Conservation (phyloP, 140 eudicot species). For the Bidens hawaiensis region DNA sequence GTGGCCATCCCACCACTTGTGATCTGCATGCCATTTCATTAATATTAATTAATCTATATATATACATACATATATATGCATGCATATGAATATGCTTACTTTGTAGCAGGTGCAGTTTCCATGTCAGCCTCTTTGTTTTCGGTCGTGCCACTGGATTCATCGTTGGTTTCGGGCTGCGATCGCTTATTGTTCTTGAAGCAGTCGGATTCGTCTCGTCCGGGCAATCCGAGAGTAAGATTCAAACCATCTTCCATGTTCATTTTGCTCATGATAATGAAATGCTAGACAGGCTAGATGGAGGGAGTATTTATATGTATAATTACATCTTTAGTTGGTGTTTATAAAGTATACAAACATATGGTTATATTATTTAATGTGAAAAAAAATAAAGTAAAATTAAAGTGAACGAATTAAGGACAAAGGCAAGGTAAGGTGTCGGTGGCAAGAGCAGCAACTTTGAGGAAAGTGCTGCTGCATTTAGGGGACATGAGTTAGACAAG, state of each 20-base stretch:
- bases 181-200: conserved; percentile 45
- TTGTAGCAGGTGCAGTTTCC: conserved; percentile 22
- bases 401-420: conserved; percentile 58
- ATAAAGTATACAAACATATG: conserved; percentile 6
- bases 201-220: conserved; percentile 50
- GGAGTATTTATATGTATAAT: conserved; percentile 14
- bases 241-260: conserved; percentile 46
- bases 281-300: too few species aligned
- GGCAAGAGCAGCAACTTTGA: conserved; percentile 50
- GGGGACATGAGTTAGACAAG: conserved; percentile 65
- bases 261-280: conserved; percentile 2
- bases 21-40: conserved; percentile 38
- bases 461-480: conserved; percentile 38
- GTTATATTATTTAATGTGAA: too few species aligned
- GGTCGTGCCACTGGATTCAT: conserved; percentile 26
- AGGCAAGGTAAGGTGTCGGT: conserved; percentile 68
- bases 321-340: neutral
- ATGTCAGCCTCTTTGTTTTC: conserved; percentile 26
- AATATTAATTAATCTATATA: too few species aligned
- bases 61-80: neutral
- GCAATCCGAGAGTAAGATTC: conserved; percentile 63
- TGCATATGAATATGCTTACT: neutral
- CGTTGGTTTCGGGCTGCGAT: conserved; percentile 37
- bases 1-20: conserved; percentile 94
- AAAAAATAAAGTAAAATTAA: too few species aligned